Conservation (phyloP, 1,284 basidiomycete species). For the Trametes polyzona region DNA sequence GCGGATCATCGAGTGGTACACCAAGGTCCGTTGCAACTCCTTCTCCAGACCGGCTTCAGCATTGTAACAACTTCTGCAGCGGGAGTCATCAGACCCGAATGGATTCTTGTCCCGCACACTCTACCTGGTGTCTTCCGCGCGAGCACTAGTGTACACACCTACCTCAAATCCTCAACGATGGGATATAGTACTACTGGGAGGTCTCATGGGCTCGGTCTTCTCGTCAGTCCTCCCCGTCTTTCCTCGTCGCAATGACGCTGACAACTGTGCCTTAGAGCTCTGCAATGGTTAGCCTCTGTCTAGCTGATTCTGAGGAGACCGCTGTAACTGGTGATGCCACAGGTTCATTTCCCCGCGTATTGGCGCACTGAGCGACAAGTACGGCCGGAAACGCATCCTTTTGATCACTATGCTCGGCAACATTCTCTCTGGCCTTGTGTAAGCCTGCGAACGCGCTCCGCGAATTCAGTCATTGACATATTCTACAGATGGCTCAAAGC, state of each 20-base stretch:
- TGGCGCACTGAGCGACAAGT: conserved; percentile 81
- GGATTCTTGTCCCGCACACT: conserved; percentile 77
- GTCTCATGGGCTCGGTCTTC: conserved; percentile 88
- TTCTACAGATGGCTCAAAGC: conserved; percentile 79
- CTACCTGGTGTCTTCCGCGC: conserved; percentile 60
- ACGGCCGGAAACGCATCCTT: conserved; percentile 82
- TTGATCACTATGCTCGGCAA: conserved; percentile 91
- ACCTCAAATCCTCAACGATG: conserved; percentile 68
- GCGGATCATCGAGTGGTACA: conserved; percentile 88
- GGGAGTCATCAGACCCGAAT: conserved; percentile 67
- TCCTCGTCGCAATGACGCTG: background rate
- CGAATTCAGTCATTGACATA: background rate
- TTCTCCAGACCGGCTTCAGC: background rate
- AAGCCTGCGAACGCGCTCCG: conserved; percentile 32
- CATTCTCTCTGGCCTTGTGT: conserved; percentile 82
- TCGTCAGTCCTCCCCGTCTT: conserved; percentile 57
- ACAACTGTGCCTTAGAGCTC: conserved; percentile 51
- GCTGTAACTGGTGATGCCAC: background rate
- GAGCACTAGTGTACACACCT: conserved; percentile 64
- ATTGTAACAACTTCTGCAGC: conserved; percentile 42
- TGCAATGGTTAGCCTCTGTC: conserved; percentile 58
- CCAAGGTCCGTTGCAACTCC: conserved; percentile 51
- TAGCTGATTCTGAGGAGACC: background rate
- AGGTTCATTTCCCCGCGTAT: conserved; percentile 81
- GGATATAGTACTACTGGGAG: conserved; percentile 86